A percentile compares a stretch with the other conserved stretches of the same genome.
phyloP scores from a whole-genome alignment of 116 monocot species.

The Thalassia testudinum region DNA sequence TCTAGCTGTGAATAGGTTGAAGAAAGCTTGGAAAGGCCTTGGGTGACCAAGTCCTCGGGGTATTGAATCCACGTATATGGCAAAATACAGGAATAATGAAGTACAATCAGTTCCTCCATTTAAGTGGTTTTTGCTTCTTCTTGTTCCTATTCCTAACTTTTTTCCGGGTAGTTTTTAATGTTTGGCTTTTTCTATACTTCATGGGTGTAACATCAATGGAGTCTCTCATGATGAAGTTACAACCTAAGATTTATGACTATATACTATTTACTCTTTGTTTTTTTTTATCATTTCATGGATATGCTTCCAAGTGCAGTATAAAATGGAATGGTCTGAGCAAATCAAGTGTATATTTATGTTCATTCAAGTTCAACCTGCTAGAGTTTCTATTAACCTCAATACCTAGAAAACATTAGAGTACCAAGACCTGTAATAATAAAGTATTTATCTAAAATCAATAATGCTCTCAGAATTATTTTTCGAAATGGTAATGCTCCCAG shows the following conservation, averaged over 20 bases:
- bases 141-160: neutral
- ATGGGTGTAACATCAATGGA: neutral
- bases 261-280: neutral
- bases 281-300: neutral
- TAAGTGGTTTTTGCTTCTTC: constrained; percentile 1
- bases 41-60: too few species aligned
- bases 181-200: neutral
- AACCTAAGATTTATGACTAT: neutral
- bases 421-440: neutral
- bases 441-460: too few species aligned
- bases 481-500: too few species aligned
- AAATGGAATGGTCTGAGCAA: neutral
- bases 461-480: too few species aligned
- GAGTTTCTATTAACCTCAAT: neutral
- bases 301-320: neutral
- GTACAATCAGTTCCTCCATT: constrained; percentile 2
- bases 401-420: neutral
- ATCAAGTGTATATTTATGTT: neutral
- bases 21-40: too few species aligned
- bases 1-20: too few species aligned
- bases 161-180: neutral
- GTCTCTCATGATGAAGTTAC: too few species aligned
- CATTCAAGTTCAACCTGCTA: neutral
- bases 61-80: too few species aligned
- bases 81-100: too few species aligned